A percentile compares a stretch with the other conserved stretches of the same genome.
Evolutionary conservation across 2,329 filamentous ascomycete genomes (phyloP).

Genomic region (Ophiognomonia clavigignenti-juglandacearum): DNA sequence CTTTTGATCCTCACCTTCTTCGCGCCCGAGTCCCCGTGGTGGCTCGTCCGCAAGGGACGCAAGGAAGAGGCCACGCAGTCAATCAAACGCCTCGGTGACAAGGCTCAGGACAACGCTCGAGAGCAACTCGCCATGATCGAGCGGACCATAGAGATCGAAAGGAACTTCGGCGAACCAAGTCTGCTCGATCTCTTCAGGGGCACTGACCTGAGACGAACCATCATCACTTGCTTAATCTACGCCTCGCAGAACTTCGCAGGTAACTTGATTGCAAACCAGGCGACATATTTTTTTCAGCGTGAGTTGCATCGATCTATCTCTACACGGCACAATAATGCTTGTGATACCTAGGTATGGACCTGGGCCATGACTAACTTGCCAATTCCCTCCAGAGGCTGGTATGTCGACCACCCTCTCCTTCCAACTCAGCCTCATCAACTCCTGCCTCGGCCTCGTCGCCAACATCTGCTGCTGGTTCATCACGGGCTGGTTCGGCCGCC

Average conservation of each 20-base stretch:
- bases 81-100: constrained; percentile 44
- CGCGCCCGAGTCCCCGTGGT: constrained; percentile 51
- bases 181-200: constrained; percentile 45
- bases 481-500: constrained; percentile 32
- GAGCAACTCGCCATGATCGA: constrained; percentile 55
- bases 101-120: constrained; percentile 28
- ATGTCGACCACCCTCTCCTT: constrained; percentile 13
- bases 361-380: too few species aligned
- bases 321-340: too few species aligned
- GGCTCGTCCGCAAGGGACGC: constrained; percentile 48
- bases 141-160: constrained; percentile 51
- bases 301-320: too few species aligned
- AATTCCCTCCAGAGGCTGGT: constrained; percentile 9
- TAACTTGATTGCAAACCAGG: constrained; percentile 59
- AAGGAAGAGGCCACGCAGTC: constrained; percentile 38
- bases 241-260: constrained; percentile 57
- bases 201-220: constrained; percentile 47
- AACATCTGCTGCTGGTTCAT: constrained; percentile 27
- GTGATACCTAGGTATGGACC: too few species aligned
- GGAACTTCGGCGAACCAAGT: constrained; percentile 37
- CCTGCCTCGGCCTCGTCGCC: constrained; percentile 12
- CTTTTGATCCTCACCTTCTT: constrained; percentile 45
- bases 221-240: constrained; percentile 53
- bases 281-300: constrained; percentile 56
- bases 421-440: constrained; percentile 17